A percentile compares a stretch with the other conserved stretches of the same genome.
Conservation (phyloP, 345 rosid genomes). For the Eucalyptus leucophloia region DNA sequence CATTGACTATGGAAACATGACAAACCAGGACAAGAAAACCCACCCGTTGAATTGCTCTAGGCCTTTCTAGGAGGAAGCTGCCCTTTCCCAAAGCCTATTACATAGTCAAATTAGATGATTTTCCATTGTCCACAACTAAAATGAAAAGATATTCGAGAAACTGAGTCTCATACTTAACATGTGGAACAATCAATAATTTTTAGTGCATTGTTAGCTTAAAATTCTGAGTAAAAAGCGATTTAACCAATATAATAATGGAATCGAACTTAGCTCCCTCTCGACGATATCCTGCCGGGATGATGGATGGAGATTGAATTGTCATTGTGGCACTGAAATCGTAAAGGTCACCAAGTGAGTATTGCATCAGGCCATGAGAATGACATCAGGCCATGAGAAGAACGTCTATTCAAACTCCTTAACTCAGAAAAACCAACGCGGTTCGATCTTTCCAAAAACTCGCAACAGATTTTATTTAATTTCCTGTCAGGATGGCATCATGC, state of each 20-base stretch:
- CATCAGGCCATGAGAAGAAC: neutral
- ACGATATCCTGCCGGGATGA: neutral
- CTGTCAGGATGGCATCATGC: neutral
- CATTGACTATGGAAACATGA: neutral
- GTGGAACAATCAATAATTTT: neutral
- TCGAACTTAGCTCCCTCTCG: neutral
- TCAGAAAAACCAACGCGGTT: neutral
- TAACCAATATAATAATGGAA: neutral
- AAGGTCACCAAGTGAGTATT: neutral
- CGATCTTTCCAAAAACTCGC: neutral
- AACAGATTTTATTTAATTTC: neutral
- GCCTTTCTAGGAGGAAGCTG: neutral
- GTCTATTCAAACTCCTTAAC: neutral
- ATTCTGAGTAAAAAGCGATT: neutral
- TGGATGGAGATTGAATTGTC: neutral
- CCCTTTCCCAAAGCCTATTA: neutral
- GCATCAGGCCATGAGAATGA: neutral
- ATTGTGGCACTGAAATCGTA: neutral
- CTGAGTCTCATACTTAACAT: neutral
- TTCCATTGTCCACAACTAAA: neutral
- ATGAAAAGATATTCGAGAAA: neutral
- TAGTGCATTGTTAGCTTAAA: neutral
- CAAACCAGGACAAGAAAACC: neutral
- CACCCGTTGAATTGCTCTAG: neutral
- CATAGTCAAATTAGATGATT: neutral